A percentile compares a stretch with the other conserved stretches of the same genome.
Evolutionary conservation across 495 filamentous ascomycete species (phyloP).

Genomic region (Aspergillus sparsus): DNA sequence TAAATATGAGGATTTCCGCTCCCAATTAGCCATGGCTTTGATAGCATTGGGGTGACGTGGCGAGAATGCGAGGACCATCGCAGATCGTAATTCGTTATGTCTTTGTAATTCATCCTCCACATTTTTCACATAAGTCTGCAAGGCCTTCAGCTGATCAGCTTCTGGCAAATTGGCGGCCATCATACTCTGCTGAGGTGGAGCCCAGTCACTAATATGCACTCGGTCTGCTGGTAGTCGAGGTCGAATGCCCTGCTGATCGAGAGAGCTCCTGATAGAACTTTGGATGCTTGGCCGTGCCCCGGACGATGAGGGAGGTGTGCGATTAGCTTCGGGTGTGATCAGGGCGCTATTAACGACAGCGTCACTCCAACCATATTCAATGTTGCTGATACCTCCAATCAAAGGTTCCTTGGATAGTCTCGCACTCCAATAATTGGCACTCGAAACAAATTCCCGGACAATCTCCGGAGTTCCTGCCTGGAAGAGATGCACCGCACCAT

Average conservation of each 20-base stretch:
- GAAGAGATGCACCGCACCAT: slow-evolving; percentile 93
- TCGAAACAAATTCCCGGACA: slow-evolving; percentile 87
- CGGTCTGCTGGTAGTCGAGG: slow-evolving; percentile 81
- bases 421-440: slow-evolving; percentile 97
- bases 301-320: slow-evolving; percentile 43
- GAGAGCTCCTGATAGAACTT: slow-evolving; percentile 68
- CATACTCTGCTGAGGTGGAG: slow-evolving; percentile 89
- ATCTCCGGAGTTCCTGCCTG: slow-evolving; percentile 96
- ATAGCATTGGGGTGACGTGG: slow-evolving; percentile 77
- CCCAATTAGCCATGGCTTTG: slow-evolving; percentile 94
- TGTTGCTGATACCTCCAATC: slow-evolving; percentile 89
- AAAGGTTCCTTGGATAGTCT: slow-evolving; percentile 90
- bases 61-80: slow-evolving; percentile 88
- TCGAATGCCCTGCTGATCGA: slow-evolving; percentile 64
- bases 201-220: slow-evolving; percentile 85
- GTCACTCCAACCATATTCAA: slow-evolving; percentile 97
- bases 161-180: slow-evolving; percentile 76
- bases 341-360: slow-evolving; percentile 77
- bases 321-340: slow-evolving; percentile 52
- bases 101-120: slow-evolving; percentile 82
- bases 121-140: slow-evolving; percentile 77
- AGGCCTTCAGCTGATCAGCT: slow-evolving; percentile 72
- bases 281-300: slow-evolving; percentile 64
- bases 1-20: slow-evolving; percentile 88
- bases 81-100: slow-evolving; percentile 82